These are phyloP conservation scores for Austroboletus novae-zelandiae DNA, from an alignment of 1,284 basidiomycete species.

Conservation along the genomic window DNA sequence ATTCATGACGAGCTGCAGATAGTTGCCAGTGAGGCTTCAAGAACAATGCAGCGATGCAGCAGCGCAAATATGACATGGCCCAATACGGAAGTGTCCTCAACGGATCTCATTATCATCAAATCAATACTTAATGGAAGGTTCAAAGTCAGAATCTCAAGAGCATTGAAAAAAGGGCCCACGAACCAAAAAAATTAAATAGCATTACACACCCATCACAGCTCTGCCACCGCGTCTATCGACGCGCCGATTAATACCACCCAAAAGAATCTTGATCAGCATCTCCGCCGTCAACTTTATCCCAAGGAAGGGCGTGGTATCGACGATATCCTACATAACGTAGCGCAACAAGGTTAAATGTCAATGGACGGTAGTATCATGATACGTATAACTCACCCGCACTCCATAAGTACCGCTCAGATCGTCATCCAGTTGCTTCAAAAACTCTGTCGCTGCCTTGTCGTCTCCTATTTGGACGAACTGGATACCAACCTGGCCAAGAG, in stretches of 20 bases:
- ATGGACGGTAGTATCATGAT: too few relatives aligned
- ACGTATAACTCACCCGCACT: slow-evolving; percentile 33
- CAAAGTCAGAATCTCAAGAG: too few relatives aligned
- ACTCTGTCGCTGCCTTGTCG: slow-evolving; percentile 41
- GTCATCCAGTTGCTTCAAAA: slow-evolving; percentile 42
- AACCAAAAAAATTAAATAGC: too few relatives aligned
- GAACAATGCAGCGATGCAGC: too few relatives aligned
- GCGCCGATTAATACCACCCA: slow-evolving; percentile 48
- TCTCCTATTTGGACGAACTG: slow-evolving; percentile 57
- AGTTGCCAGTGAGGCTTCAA: too few relatives aligned
- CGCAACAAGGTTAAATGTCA: neutral
- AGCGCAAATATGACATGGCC: too few relatives aligned
- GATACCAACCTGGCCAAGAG: slow-evolving; percentile 55
- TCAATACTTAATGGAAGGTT: too few relatives aligned
- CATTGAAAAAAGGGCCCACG: too few relatives aligned
- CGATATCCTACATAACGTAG: slow-evolving; percentile 45
- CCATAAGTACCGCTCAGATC: slow-evolving; percentile 35
- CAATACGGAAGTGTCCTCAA: too few relatives aligned
- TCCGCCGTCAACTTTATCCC: slow-evolving; percentile 41
- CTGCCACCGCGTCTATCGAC: slow-evolving; percentile 39
- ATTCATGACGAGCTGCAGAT: too few relatives aligned
- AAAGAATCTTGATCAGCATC: slow-evolving; percentile 50
- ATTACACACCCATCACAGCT: slow-evolving; percentile 18
- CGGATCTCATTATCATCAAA: too few relatives aligned
- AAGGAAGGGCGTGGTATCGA: slow-evolving; percentile 56